Percentiles rank a stretch among this genome's conserved stretches.
These are phyloP conservation scores for Narthecium ossifragum DNA, from an alignment of 106 monocot genomes.

Conservation along the genomic window DNA sequence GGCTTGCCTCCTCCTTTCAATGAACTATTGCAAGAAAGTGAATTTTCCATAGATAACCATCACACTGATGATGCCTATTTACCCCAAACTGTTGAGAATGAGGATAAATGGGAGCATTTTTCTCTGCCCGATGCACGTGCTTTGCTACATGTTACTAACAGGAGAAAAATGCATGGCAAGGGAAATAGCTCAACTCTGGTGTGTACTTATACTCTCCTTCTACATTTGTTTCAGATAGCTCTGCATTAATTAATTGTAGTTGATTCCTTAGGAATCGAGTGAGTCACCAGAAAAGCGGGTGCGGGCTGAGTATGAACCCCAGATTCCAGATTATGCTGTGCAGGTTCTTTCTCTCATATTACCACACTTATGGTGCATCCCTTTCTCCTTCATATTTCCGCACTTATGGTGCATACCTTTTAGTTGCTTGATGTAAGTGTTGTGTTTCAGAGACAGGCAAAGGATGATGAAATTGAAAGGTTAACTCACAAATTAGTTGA, in stretches of 20 bases:
- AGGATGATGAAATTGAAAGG: conserved; percentile 16
- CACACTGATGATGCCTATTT: conserved; percentile 6
- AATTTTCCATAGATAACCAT: conserved; percentile 12
- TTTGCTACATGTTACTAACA: conserved; percentile 72
- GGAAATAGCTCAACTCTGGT: conserved; percentile 26
- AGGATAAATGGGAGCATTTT: conserved; percentile 18
- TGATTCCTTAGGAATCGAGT: conserved; percentile 17
- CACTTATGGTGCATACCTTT: not conserved
- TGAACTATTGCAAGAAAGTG: conserved; percentile 41
- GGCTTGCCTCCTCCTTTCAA: conserved; percentile 33
- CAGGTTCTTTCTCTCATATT: conserved; percentile 17
- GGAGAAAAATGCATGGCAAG: conserved; percentile 55
- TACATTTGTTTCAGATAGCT: not conserved
- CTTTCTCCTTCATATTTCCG: not conserved
- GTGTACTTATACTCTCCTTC: conserved; percentile 4
- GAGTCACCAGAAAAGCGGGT: conserved; percentile 6
- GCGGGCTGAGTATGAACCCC: not conserved
- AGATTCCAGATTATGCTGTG: conserved; percentile 8
- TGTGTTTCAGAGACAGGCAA: conserved; percentile 18
- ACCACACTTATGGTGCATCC: not conserved
- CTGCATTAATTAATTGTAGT: not conserved
- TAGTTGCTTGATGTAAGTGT: not conserved
- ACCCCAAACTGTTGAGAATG: conserved; percentile 11
- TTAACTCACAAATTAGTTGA: conserved; percentile 9
- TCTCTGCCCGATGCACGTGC: conserved; percentile 49